These are phyloP conservation scores for Gracilaria caudata DNA, from an alignment of 23 red algal species.

Conservation along the genomic window DNA sequence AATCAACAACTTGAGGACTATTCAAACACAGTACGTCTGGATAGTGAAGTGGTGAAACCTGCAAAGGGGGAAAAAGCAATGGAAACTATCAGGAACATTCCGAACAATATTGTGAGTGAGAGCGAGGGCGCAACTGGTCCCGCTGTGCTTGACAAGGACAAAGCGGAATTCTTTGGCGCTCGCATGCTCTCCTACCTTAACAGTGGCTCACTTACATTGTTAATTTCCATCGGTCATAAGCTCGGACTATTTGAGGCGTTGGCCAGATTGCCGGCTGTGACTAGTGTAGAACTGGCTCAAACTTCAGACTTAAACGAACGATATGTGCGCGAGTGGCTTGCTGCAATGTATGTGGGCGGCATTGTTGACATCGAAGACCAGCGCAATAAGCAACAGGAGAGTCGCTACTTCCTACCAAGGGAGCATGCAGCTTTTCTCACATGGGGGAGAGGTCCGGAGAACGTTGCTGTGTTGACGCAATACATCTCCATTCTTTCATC, in stretches of 20 bases:
- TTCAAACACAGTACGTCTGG: not conserved
- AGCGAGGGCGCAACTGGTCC: constrained; percentile 41
- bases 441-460: constrained; percentile 63
- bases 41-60: not conserved
- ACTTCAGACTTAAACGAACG: constrained; percentile 46
- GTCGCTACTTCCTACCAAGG: constrained; percentile 49
- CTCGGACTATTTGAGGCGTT: constrained; percentile 69
- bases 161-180: constrained; percentile 60
- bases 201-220: constrained; percentile 45
- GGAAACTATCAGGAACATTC: not conserved
- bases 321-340: constrained; percentile 77
- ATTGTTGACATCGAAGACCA: constrained; percentile 31
- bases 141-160: constrained; percentile 36
- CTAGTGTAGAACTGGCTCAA: constrained; percentile 37
- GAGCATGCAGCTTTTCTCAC: constrained; percentile 80
- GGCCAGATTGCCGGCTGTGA: constrained; percentile 52
- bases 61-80: not conserved
- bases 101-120: not conserved
- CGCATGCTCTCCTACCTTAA: constrained; percentile 73
- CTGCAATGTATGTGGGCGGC: constrained; percentile 57
- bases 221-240: constrained; percentile 76
- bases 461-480: constrained; percentile 65
- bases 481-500: constrained; percentile 66
- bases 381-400: not conserved
- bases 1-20: not conserved